Conservation (phyloP, 2,329 filamentous ascomycete genomes). For the Cadophora malorum region DNA sequence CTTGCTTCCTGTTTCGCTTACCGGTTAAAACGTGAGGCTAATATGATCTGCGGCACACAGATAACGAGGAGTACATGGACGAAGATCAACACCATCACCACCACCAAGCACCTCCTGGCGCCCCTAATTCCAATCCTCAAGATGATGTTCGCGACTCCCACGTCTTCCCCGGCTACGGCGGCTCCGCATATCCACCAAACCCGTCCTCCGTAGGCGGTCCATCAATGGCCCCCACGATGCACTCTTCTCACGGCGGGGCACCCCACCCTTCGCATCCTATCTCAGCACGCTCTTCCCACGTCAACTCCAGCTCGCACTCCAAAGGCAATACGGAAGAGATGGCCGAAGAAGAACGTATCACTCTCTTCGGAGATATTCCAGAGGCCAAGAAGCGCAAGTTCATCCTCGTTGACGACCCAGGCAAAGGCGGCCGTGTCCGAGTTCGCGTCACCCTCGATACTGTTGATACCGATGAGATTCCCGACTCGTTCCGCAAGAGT, state of each 20-base stretch:
- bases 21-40: constrained; percentile 45
- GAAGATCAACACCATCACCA: constrained; percentile 70
- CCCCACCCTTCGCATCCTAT: constrained; percentile 49
- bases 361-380: constrained; percentile 86
- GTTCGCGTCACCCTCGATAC: constrained; percentile 93
- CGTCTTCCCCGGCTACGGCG: constrained; percentile 74
- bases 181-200: constrained; percentile 63
- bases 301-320: constrained; percentile 26
- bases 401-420: constrained; percentile 90
- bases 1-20: constrained; percentile 34
- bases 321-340: constrained; percentile 45
- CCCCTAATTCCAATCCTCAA: constrained; percentile 54
- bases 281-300: constrained; percentile 41
- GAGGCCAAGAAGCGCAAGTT: constrained; percentile 95
- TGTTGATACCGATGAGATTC: constrained; percentile 94
- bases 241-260: constrained; percentile 58
- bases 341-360: constrained; percentile 60
- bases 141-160: constrained; percentile 77
- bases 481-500: constrained; percentile 89
- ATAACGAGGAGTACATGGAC: constrained; percentile 67
- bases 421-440: constrained; percentile 79
- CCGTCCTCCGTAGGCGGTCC: constrained; percentile 59
- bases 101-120: constrained; percentile 63
- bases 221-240: constrained; percentile 63
- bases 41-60: constrained; percentile 50